These are phyloP conservation scores for Hypoxylon fuscum DNA, from an alignment of 495 filamentous ascomycete genomes.

Conservation along the genomic window DNA sequence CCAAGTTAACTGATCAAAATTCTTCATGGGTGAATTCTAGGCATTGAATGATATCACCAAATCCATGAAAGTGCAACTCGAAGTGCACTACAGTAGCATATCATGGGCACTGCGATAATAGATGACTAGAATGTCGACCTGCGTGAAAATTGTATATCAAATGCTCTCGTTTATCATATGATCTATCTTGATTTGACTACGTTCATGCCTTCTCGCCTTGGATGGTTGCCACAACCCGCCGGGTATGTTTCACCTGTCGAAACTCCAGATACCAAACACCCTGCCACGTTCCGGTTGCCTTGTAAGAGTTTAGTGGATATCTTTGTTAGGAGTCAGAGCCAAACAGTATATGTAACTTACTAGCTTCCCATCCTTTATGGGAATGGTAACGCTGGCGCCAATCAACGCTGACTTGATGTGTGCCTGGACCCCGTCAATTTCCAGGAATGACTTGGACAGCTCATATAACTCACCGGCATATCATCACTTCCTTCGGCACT, in stretches of 20 bases:
- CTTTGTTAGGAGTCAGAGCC: neutral
- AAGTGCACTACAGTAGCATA: too few species aligned
- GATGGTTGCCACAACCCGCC: slow-evolving; percentile 90
- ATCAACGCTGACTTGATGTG: slow-evolving; percentile 93
- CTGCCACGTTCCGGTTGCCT: slow-evolving; percentile 69
- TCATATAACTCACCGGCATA: slow-evolving; percentile 72
- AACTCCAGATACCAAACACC: slow-evolving; percentile 98
- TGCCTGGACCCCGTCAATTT: slow-evolving; percentile 55
- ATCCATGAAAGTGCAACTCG: too few species aligned
- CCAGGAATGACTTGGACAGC: neutral
- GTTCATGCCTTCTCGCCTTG: slow-evolving; percentile 80
- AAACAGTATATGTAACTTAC: slow-evolving; percentile 54
- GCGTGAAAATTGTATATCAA: too few species aligned
- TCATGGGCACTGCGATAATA: too few species aligned
- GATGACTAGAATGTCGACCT: too few species aligned
- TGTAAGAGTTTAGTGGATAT: slow-evolving; percentile 14
- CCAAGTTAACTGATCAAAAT: too few species aligned
- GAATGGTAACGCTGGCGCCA: slow-evolving; percentile 86
- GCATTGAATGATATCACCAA: too few species aligned
- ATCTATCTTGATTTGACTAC: neutral
- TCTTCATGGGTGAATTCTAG: too few species aligned
- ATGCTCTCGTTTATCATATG: too few species aligned
- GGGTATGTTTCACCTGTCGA: slow-evolving; percentile 73
- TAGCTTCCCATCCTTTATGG: slow-evolving; percentile 85
- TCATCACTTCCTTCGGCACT: slow-evolving; percentile 88